Evolutionary conservation across 75 land plant species (phyloP), one percentile per base, ranked within the genome.

Genomic region (Cunninghamia lanceolata): DNA sequence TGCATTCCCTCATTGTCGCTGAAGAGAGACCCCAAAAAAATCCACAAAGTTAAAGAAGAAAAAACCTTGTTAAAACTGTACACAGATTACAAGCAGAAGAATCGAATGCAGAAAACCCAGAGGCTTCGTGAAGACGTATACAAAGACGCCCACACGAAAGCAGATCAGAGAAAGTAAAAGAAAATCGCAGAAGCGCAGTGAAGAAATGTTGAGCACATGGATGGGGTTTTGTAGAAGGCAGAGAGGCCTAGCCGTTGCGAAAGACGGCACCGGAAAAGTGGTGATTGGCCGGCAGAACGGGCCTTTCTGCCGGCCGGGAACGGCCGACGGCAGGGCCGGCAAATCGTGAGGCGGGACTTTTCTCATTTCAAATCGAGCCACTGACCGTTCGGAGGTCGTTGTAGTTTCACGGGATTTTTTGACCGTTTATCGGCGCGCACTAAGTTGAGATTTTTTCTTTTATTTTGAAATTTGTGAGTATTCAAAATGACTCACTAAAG

Each of bases 1-100:
- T 90, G 89, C 92, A 91, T 86, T 91, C 92, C 75, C 92, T 90
- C 92, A 91, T 91, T 56, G 46, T 89, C 79, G 88, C 84, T 47
- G 38, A 73, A 32, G 13, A 73, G n/a, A n/a, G n/a, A 40, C 82
- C 15, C 11, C 47, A 11, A 80, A 43, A 9, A 80, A 80, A 45
- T 21, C 50, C 47, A 30, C 7, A 25, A 25, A 80, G 9, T 38
- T 8, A n/a, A 28, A 28, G 3, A 45, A 0, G 13, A n/a, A 43
- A 45, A 34, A 40, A 0, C 82, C 47, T 43, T 42, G 46, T 42
- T 79, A 79, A 0, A 30, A 28, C 1, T 43, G 9, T 30, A 80
- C 45, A 80, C 30, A n/a, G 46, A 2, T 3, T 9, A 3, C 34
- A 42, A 47, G 11, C 15, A 14, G 13, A n/a, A 4, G 0, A 9